Evolutionary conservation across 371 early-diverging fungal species (phyloP), one percentile per base, ranked within the genome.

Genomic region (Dentiscutata heterogama): DNA sequence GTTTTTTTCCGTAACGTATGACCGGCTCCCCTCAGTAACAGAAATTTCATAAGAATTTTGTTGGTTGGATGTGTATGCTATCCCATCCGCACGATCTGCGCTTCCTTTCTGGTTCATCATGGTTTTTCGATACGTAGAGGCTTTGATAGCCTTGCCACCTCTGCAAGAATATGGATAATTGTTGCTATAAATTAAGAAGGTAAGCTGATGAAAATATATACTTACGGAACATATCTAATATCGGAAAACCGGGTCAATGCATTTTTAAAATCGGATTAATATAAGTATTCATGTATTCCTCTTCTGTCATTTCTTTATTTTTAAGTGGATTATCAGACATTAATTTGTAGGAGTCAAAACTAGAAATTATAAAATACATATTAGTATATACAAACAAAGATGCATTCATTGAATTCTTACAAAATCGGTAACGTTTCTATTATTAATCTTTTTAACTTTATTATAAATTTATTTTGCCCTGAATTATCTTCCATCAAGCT

Each of bases 31-130:
- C 67, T 79, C 79, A 11, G 18, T n/a, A 10, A 68, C 54, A 10
- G 63, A 79, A 22, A 79, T 79, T 29, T 79, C 79, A 56, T 79
- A 79, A 0, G 79, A 60, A 70, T 79, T 79, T 56, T 64, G 35
- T 11, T 51, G 3, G 42, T 79, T 79, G 25, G 79, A 53, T 14
- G 56, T 79, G 42, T 79, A 79, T 1, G 68, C 79, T 18, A 79
- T 79, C 1, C 79, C 79, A 67, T 79, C 79, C 2, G 70, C 53
- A 5, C 79, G 35, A 68, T 79, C 68, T 20, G 79, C 51, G 18
- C 53, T 65, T n/a, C 79, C 79, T 6, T 22, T 31, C 54, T 79
- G 79, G 27, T 51, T 67, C 51, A 60, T 67, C 7, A 79, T 14
- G 18, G 18, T 46, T 79, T 79, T 68, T 79, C 58, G 25, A 61